Conservation (phyloP, 805 yeast genomes). For the Candida golubevii region DNA sequence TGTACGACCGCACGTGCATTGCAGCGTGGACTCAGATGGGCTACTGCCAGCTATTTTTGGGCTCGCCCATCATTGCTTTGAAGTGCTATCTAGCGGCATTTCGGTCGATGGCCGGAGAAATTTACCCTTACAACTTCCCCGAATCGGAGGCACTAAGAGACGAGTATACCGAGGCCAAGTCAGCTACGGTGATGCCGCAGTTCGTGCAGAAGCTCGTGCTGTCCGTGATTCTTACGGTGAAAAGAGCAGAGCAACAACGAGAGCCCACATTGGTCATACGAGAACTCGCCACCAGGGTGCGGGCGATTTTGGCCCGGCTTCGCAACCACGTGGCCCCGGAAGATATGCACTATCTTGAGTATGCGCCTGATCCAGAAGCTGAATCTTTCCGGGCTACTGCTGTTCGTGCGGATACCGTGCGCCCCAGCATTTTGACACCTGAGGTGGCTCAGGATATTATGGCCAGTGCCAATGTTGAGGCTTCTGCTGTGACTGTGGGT, state of each 20-base stretch:
- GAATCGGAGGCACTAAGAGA: slow-evolving; percentile 10
- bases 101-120: slow-evolving; percentile 26
- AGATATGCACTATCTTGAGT: slow-evolving; percentile 26
- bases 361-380: slow-evolving; percentile 22
- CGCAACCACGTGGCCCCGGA: slow-evolving; percentile 21
- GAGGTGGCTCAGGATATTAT: slow-evolving; percentile 35
- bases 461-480: slow-evolving; percentile 26
- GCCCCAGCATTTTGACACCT: slow-evolving; percentile 36
- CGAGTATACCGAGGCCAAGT: slow-evolving; percentile 22
- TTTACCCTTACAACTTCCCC: slow-evolving; percentile 24
- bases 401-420: slow-evolving; percentile 25
- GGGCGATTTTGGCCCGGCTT: slow-evolving; percentile 25
- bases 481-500: slow-evolving; percentile 17
- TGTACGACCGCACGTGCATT: slow-evolving; percentile 29
- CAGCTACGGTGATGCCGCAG: slow-evolving; percentile 31
- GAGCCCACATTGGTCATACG: slow-evolving; percentile 24
- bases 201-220: slow-evolving; percentile 34
- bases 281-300: slow-evolving; percentile 20
- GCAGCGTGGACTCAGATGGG: slow-evolving; percentile 45
- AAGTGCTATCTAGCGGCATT: slow-evolving; percentile 32
- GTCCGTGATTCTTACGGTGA: slow-evolving; percentile 33
- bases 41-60: slow-evolving; percentile 40
- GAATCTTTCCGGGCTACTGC: slow-evolving; percentile 24
- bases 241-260: slow-evolving; percentile 35
- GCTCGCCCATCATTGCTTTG: slow-evolving; percentile 30